Percentiles rank a stretch among this genome's conserved stretches.
Evolutionary conservation across 1,284 basidiomycete genomes (phyloP).

Genomic region (Trichosporon sp.): DNA sequence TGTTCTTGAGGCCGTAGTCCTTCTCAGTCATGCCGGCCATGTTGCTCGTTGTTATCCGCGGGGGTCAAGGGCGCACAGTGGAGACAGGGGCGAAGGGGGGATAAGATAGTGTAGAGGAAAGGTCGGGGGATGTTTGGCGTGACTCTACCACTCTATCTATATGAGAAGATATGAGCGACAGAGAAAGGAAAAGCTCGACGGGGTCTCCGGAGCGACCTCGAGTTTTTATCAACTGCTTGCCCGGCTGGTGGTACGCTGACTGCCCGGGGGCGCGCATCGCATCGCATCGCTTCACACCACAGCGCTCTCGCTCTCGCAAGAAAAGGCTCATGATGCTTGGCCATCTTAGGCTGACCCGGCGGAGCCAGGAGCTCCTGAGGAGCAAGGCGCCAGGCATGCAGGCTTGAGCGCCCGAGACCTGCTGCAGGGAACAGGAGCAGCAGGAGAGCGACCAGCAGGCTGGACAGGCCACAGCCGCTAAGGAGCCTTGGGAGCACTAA

Average conservation of each 20-base stretch:
- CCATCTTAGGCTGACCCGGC: background rate
- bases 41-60: background rate
- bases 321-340: background rate
- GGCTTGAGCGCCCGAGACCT: background rate
- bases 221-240: background rate
- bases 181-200: background rate
- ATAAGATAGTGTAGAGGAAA: background rate
- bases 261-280: background rate
- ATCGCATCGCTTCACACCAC: background rate
- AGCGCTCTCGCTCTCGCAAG: background rate
- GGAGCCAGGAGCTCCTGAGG: background rate
- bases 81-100: background rate
- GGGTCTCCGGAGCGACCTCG: background rate
- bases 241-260: background rate
- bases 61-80: background rate
- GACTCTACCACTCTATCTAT: background rate
- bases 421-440: background rate
- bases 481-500: too few relatives aligned
- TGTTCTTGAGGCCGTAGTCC: background rate
- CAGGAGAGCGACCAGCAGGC: too few relatives aligned
- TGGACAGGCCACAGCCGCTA: too few relatives aligned
- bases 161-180: background rate
- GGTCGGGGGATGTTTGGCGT: background rate
- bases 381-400: background rate
- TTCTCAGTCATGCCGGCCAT: background rate